A percentile compares a stretch with the other conserved stretches of the same genome.
These are phyloP conservation scores for Agroathelia rolfsii DNA, from an alignment of 1,284 basidiomycete species.

Conservation along the genomic window DNA sequence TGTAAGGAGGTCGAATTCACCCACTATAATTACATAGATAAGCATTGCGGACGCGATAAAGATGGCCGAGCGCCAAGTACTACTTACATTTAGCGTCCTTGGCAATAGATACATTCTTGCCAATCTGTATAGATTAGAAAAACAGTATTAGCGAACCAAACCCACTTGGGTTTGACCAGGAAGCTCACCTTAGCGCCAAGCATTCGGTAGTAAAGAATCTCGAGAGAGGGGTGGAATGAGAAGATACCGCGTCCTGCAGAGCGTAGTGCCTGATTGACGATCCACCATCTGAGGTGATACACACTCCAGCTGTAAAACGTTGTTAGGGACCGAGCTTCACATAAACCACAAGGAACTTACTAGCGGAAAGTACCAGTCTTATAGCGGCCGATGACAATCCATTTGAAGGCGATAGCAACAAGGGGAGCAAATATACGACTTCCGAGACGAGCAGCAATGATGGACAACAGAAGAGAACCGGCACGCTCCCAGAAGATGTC, in stretches of 20 bases:
- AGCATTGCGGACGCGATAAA: no score
- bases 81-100: constrained; percentile 23
- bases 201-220: constrained; percentile 32
- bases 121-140: no score
- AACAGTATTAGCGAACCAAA: no score
- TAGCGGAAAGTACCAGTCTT: constrained; percentile 29
- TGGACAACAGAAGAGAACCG: constrained; percentile 22
- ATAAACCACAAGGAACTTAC: constrained; percentile 12
- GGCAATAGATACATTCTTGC: constrained; percentile 29
- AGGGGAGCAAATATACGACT: constrained; percentile 27
- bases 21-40: no score
- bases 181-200: no score
- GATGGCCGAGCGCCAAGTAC: no score
- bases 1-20: constrained; percentile 33
- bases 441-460: constrained; percentile 23
- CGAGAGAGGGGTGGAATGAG: constrained; percentile 25
- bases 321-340: no score
- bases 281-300: constrained; percentile 39
- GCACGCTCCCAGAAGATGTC: constrained; percentile 25
- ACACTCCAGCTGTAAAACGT: no score
- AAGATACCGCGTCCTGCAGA: constrained; percentile 33
- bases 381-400: constrained; percentile 34
- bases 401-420: constrained; percentile 31
- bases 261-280: constrained; percentile 32
- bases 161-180: no score